phyloP scores from a whole-genome alignment of 805 yeast genomes.

The Cyberlindnera meyerae region DNA sequence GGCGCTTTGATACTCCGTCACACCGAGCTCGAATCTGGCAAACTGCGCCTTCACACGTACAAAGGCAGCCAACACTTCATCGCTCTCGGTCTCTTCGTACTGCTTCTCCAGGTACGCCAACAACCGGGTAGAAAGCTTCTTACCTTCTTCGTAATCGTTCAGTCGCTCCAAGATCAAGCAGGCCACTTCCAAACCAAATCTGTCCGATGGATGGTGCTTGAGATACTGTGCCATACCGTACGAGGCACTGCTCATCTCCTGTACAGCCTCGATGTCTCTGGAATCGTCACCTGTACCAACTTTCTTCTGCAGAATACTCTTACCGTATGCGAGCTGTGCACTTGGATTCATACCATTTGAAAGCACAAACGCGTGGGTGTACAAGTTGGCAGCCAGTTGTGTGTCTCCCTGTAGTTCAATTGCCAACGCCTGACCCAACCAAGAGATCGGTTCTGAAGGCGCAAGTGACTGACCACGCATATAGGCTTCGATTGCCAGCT shows the following conservation, averaged over 20 bases:
- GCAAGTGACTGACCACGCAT: constrained; percentile 73
- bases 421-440: constrained; percentile 82
- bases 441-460: constrained; percentile 69
- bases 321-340: constrained; percentile 70
- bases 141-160: constrained; percentile 54
- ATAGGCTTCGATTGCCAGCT: constrained; percentile 69
- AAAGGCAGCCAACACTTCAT: constrained; percentile 41
- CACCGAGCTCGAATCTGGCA: constrained; percentile 68
- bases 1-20: constrained; percentile 49
- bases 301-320: constrained; percentile 45
- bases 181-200: constrained; percentile 51
- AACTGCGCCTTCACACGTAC: constrained; percentile 62
- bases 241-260: constrained; percentile 62
- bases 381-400: constrained; percentile 48
- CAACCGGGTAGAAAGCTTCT: constrained; percentile 40
- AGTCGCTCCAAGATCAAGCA: constrained; percentile 63
- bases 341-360: constrained; percentile 69
- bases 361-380: constrained; percentile 73
- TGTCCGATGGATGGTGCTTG: constrained; percentile 56
- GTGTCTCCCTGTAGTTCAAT: constrained; percentile 46
- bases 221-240: constrained; percentile 62
- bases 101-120: constrained; percentile 45
- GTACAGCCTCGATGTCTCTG: constrained; percentile 53
- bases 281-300: constrained; percentile 42
- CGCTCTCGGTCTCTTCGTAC: constrained; percentile 54